Conservation (phyloP, 23 red algal species). For the Gracilaria domingensis region DNA sequence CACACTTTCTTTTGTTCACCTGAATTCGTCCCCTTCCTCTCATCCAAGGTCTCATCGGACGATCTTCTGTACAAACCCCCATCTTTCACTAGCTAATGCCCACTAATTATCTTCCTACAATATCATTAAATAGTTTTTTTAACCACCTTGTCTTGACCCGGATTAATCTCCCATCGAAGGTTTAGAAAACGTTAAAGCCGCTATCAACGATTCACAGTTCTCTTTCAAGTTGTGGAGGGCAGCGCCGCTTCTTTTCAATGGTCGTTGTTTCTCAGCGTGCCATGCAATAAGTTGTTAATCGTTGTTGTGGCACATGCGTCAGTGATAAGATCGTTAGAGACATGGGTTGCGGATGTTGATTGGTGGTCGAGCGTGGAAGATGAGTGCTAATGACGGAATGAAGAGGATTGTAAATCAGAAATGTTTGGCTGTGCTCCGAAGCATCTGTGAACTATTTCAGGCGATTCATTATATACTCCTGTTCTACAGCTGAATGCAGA, state of each 20-base stretch:
- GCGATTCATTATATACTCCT: neutral
- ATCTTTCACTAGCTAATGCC: no score
- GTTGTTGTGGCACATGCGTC: neutral
- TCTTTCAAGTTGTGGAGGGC: slow-evolving; percentile 34
- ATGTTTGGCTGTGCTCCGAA: neutral
- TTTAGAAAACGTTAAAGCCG: slow-evolving; percentile 36
- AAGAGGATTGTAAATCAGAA: neutral
- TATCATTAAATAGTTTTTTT: no score
- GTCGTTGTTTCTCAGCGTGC: neutral
- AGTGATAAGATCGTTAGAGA: neutral
- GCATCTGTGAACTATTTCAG: neutral
- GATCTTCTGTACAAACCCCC: no score
- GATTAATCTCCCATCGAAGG: neutral
- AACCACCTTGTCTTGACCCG: no score
- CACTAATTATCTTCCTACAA: no score
- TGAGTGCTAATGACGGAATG: neutral
- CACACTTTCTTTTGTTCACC: no score
- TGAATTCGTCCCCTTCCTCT: no score
- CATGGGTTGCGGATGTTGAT: neutral
- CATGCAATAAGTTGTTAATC: neutral
- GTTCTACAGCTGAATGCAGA: slow-evolving; percentile 1
- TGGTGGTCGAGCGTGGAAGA: neutral
- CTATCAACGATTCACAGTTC: slow-evolving; percentile 1
- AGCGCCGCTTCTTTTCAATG: slow-evolving; percentile 44
- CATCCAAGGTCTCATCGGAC: no score